Conservation (phyloP, 1,284 basidiomycete species). For the Leccinum huronense region DNA sequence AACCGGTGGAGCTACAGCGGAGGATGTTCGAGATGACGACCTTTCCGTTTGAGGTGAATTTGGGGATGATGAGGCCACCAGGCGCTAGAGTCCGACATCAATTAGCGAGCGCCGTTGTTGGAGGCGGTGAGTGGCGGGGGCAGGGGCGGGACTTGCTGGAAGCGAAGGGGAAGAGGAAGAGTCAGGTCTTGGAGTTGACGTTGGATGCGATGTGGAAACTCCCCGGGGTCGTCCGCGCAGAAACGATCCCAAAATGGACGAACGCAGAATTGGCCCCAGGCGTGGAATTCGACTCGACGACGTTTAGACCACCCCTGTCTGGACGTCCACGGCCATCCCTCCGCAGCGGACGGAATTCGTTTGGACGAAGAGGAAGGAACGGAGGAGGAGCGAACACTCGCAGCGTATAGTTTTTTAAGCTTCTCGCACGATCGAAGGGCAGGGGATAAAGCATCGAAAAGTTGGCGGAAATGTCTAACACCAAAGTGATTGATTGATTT, state of each 20-base stretch:
- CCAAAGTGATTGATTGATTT: conserved; percentile 75
- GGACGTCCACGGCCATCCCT: too few relatives aligned
- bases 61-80: conserved; percentile 23
- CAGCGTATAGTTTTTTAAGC: conserved; percentile 91
- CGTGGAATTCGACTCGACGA: conserved; percentile 14
- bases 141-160: conserved; percentile 20
- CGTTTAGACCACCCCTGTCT: conserved; percentile 8
- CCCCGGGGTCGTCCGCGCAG: conserved; percentile 35
- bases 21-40: conserved; percentile 46
- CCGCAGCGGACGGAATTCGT: too few relatives aligned
- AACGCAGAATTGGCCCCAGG: conserved; percentile 27
- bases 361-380: too few relatives aligned
- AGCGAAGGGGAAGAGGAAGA: conserved; percentile 21
- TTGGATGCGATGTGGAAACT: conserved; percentile 22
- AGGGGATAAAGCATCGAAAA: conserved; percentile 78
- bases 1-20: conserved; percentile 49
- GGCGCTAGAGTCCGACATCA: conserved; percentile 32
- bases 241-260: conserved; percentile 37
- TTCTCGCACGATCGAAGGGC: conserved; percentile 72
- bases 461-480: conserved; percentile 88
- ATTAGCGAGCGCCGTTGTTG: conserved; percentile 7
- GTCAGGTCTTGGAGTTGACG: conserved; percentile 11
- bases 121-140: neutral
- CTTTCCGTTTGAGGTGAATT: conserved; percentile 22
- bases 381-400: conserved; percentile 51